Percentiles rank a stretch among this genome's conserved stretches.
Evolutionary conservation across 73 alveolate species (phyloP).

Genomic region (Tetrahymena thermophila): DNA sequence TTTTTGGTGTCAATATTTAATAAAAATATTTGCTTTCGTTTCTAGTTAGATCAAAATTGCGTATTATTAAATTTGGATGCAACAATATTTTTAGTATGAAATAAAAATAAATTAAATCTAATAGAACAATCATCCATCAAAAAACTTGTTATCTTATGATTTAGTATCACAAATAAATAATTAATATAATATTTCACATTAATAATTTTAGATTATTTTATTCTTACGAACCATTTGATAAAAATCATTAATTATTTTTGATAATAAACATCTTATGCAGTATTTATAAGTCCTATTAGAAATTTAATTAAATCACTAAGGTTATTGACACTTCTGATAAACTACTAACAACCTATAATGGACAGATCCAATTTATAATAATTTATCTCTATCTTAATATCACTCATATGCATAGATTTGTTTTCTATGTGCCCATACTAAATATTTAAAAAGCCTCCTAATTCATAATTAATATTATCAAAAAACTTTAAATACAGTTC

Average conservation of each 20-base stretch:
- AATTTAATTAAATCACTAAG: not conserved
- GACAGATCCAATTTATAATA: not conserved
- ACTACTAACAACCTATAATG: not conserved
- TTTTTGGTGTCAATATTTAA: not conserved
- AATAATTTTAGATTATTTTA: too few species aligned
- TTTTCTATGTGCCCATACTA: not conserved
- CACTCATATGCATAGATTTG: not conserved
- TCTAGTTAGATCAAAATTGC: not conserved
- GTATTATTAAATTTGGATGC: not conserved
- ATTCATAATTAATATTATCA: not conserved
- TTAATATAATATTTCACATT: not conserved
- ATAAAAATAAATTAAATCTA: too few species aligned
- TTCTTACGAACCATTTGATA: not conserved
- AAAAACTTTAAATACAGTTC: not conserved
- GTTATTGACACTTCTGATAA: not conserved
- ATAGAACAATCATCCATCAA: too few species aligned
- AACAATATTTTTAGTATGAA: not conserved
- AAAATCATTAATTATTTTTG: not conserved
- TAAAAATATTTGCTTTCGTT: too few species aligned
- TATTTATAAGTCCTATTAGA: not conserved
- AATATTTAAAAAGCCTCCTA: not conserved
- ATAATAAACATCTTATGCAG: not conserved
- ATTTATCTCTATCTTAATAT: not conserved
- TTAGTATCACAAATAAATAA: too few species aligned
- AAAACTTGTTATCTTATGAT: not conserved